phyloP scores from a whole-genome alignment of 2,329 filamentous ascomycete species.

The Alternaria sp. region DNA sequence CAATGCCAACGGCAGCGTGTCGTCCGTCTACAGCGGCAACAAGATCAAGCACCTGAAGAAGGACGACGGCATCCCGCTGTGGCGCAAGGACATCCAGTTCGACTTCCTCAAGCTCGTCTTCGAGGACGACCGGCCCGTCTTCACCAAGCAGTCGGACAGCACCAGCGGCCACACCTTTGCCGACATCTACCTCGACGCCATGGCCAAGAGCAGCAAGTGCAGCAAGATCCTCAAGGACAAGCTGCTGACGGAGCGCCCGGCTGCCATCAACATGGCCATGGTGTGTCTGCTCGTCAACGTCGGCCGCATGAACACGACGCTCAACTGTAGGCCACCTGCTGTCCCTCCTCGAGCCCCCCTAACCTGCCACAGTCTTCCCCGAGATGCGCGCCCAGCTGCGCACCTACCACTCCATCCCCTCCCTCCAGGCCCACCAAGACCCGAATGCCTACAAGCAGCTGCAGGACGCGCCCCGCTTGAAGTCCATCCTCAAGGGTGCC shows the following conservation, averaged over 20 bases:
- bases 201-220: conserved; percentile 98
- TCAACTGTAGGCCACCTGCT: conserved; percentile 76
- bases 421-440: conserved; percentile 92
- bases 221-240: conserved; percentile 99
- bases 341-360: neutral
- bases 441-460: conserved; percentile 97
- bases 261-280: conserved; percentile 98
- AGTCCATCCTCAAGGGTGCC: conserved; percentile 96
- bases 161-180: conserved; percentile 80
- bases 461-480: conserved; percentile 92
- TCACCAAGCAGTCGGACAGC: conserved; percentile 89
- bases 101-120: conserved; percentile 84
- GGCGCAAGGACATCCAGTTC: conserved; percentile 87
- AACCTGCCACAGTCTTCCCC: conserved; percentile 76
- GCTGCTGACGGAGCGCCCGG: conserved; percentile 86
- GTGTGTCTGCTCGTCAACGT: conserved; percentile 97
- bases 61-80: conserved; percentile 84
- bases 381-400: conserved; percentile 98
- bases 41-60: conserved; percentile 89
- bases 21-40: conserved; percentile 71
- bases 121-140: conserved; percentile 75
- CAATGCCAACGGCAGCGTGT: conserved; percentile 70
- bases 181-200: conserved; percentile 96
- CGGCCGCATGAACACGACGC: conserved; percentile 96
- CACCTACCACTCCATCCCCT: conserved; percentile 98